Evolutionary conservation across 768 basidiomycete species (phyloP), one percentile per base, ranked within the genome.

Genomic region (Kwoniella heveanensis): DNA sequence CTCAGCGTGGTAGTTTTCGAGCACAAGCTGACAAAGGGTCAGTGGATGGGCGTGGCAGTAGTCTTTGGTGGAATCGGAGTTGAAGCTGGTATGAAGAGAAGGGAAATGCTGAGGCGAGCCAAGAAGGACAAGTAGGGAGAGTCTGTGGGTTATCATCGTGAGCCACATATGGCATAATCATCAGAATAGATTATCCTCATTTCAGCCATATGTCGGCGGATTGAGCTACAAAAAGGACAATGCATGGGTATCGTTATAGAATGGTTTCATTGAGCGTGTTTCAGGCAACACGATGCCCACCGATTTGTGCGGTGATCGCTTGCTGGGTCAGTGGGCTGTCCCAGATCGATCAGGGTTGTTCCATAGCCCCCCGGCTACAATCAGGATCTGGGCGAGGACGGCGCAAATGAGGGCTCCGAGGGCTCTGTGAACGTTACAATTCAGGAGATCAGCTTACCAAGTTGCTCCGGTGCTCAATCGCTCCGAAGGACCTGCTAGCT

Each of bases 41-140:
- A 98, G 79, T 98, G 95, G 96, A 73, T 85, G 2, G 96, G 96
- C n/a, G 87, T 94, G 0, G 88, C 81, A 1, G 86, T 93, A 21
- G 96, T 98, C 1, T 98, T 99, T 80, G 87, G 87, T n/a, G 96
- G 93, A 1, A 96, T 98, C 64, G 92, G 90, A 0, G 85, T 96
- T 10, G 95, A 97, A 77, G 95, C 94, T 2, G 87, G 87, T 72
- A 88, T 93, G 5, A 97, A 97, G 78, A 86, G 91, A 63, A 25
- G 67, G 44, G 76, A 74, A 19, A 67, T 77, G 58, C 49, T 72
- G 56, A 62, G 64, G 36, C 64, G 51, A 51, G 64, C 73, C 37
- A 72, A 68, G 46, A 64, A 65, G 49, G 74, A 73, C 65, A 57
- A 51, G 44, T 55, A 48, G 44, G 36, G 1, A 21, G 5, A n/a